Percentiles rank a stretch among this genome's conserved stretches.
Conservation (phyloP, 108 stramenopile genomes). For the Conticribra guillardii region DNA sequence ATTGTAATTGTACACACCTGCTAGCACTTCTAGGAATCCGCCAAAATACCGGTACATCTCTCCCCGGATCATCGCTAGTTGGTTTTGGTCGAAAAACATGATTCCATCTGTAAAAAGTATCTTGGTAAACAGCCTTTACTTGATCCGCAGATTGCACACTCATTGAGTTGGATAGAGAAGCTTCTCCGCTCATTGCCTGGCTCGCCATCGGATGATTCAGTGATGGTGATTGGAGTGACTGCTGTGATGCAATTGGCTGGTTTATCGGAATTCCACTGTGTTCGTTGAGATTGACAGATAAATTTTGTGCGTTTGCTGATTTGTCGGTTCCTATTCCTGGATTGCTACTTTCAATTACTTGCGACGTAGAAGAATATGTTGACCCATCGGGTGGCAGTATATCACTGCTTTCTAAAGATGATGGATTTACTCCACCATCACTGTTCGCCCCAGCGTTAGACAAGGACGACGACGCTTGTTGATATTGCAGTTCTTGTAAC, state of each 20-base stretch:
- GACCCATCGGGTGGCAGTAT: too few species aligned
- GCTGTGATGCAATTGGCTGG: not conserved
- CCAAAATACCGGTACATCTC: conserved; percentile 49
- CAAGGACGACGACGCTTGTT: too few species aligned
- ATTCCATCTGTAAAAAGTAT: conserved; percentile 47
- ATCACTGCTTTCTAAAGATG: too few species aligned
- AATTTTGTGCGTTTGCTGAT: too few species aligned
- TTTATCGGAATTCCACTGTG: not conserved
- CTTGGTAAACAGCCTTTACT: conserved; percentile 28
- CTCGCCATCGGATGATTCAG: conserved; percentile 14
- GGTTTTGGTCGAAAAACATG: conserved; percentile 16
- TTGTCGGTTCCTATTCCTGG: too few species aligned
- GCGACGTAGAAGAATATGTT: too few species aligned
- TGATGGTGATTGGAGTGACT: not conserved
- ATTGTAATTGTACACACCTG: conserved; percentile 1
- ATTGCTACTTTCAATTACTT: too few species aligned
- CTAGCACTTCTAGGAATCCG: conserved; percentile 37
- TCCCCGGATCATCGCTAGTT: conserved; percentile 16
- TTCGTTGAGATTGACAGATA: too few species aligned
- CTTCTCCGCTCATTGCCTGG: conserved; percentile 15
- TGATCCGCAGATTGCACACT: conserved; percentile 21
- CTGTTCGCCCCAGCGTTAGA: too few species aligned
- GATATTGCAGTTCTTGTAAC: too few species aligned
- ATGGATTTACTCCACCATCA: too few species aligned
- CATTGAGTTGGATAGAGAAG: conserved; percentile 20